Base-by-base conservation (phyloP, 2,329 filamentous ascomycete species). In the Sphaceloma murrayae region DNA sequence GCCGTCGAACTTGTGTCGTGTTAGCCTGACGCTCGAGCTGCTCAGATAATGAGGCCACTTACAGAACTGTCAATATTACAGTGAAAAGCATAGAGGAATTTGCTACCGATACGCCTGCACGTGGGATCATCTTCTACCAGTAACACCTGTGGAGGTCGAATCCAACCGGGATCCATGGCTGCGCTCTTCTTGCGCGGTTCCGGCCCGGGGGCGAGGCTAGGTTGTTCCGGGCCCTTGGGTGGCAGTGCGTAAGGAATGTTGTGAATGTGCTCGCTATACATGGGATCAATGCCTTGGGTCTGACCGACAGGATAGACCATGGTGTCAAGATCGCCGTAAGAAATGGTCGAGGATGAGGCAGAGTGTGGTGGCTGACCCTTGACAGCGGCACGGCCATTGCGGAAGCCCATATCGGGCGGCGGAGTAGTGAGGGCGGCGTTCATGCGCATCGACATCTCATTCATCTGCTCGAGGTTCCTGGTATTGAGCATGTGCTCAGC, bases 251-350 rank as follows among this genome's bases (percentile, higher is more conserved):
- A 96, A 0, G 88, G 86, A 46, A 95, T 93, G 59, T 94, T 94
- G 66, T 89, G 79, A 58, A 95, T 86, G 58, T 95, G 87, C 55
- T 95, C 88, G 54, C 85, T 82, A 58, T 89, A 88, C 73, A 94
- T 91, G 1, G 89, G 88, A 58, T 95, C 88, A 52, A 95, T 95
- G 43, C 88, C 88, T 52, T 93, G 85, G 0, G 82, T 91, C 52
- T 87, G 79, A 13, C 88, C 88, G 11, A 94, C 86, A 0, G 89
- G 88, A 59, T 95, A 96, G 7, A 95, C 87, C 44, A 93, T 75
- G 51, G 73, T 74, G 49, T 83, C 79, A 33, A 82, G 61, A 45
- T 82, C 78, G 10, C 68, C 68, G 29, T 72, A 72, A 4, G 69
- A 69, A 57, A 76, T 66, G 29, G 67, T 70, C 1, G 75, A 74